Percentiles rank a stretch among this genome's conserved stretches.
Conservation (phyloP, 2,329 filamentous ascomycete species). For the Fusarium sacchari region DNA sequence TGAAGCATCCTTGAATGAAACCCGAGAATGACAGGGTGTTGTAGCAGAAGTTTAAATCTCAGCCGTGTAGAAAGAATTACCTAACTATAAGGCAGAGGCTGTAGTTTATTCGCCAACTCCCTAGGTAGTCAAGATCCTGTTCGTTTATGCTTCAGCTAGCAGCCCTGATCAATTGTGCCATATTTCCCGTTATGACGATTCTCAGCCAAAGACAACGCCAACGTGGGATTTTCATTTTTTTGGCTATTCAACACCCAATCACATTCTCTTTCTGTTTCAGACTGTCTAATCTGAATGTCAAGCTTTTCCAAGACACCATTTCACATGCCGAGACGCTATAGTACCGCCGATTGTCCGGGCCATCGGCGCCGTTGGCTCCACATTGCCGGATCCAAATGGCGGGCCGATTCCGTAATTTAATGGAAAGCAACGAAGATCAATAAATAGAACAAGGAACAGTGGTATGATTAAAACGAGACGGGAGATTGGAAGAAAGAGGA, state of each 20-base stretch:
- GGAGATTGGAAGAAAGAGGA: neutral
- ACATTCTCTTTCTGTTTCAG: neutral
- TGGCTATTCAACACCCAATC: conserved; percentile 18
- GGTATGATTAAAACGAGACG: too few species aligned
- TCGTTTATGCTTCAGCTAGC: neutral
- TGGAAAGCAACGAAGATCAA: neutral
- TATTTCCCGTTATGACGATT: conserved; percentile 30
- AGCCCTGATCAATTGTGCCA: conserved; percentile 28
- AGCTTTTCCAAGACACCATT: neutral
- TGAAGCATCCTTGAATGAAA: neutral
- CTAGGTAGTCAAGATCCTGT: conserved; percentile 1
- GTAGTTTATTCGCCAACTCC: conserved; percentile 5
- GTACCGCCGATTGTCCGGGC: conserved; percentile 9
- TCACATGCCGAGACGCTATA: conserved; percentile 1
- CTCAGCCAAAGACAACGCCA: conserved; percentile 15
- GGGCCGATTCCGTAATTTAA: neutral
- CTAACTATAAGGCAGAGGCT: neutral
- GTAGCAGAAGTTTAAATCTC: neutral
- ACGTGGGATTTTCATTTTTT: conserved; percentile 6
- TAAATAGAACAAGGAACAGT: neutral
- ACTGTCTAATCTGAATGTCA: neutral
- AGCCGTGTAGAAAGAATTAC: neutral
- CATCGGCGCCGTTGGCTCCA: conserved; percentile 24
- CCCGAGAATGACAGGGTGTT: neutral
- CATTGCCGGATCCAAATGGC: conserved; percentile 10